Percentiles rank a stretch among this genome's conserved stretches.
Conservation (phyloP, 2,329 filamentous ascomycete species). For the Trichoderma endophyticum region DNA sequence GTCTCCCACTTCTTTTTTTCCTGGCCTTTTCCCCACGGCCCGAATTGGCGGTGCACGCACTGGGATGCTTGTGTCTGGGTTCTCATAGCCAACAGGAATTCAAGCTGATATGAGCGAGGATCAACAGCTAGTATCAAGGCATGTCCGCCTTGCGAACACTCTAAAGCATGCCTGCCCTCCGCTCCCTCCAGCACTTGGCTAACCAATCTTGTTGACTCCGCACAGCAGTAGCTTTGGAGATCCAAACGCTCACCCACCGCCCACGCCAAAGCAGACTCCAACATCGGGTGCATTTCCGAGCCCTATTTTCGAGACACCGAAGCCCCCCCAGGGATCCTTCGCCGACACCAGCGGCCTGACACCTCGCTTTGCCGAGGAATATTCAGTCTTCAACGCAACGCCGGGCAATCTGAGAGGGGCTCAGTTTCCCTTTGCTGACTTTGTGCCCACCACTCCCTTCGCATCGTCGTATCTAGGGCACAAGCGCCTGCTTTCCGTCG, state of each 20-base stretch:
- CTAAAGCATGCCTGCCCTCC: conserved; percentile 19
- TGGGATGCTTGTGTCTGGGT: conserved; percentile 22
- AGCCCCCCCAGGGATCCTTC: conserved; percentile 44
- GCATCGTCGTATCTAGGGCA: conserved; percentile 33
- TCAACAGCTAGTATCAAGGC: conserved; percentile 54
- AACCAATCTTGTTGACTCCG: conserved; percentile 8
- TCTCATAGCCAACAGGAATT: conserved; percentile 21
- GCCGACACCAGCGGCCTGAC: conserved; percentile 54
- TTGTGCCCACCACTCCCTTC: conserved; percentile 38
- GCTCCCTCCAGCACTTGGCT: conserved; percentile 10
- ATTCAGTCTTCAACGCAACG: conserved; percentile 63
- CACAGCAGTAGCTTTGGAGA: conserved; percentile 55
- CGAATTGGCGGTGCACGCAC: conserved; percentile 18
- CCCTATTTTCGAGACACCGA: conserved; percentile 56
- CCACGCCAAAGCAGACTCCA: conserved; percentile 57
- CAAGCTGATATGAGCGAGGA: conserved; percentile 62
- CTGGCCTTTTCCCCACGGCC: conserved; percentile 6
- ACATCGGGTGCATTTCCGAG: conserved; percentile 52
- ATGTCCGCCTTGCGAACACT: conserved; percentile 27
- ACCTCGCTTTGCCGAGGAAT: conserved; percentile 62
- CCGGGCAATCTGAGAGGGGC: conserved; percentile 54
- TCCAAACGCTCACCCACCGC: conserved; percentile 58
- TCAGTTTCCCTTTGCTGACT: conserved; percentile 46
- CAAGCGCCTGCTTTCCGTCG: conserved; percentile 52
- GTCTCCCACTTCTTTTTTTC: background rate